Evolutionary conservation across 2,329 filamentous ascomycete species (phyloP).

Genomic region (Myriosclerotinia curreyana): DNA sequence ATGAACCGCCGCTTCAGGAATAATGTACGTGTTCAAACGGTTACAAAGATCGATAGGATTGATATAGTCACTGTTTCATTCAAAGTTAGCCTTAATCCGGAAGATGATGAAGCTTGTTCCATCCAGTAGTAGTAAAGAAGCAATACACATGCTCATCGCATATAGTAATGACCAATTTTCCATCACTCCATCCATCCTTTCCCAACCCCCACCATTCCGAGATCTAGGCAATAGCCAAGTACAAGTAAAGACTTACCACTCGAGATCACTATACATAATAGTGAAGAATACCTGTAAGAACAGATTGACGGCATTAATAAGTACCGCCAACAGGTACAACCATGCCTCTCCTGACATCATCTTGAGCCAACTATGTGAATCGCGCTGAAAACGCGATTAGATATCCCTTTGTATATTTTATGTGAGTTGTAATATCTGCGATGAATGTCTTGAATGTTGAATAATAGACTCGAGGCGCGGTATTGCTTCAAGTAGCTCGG

Average conservation of each 20-base stretch:
- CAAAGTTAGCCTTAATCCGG: constrained; percentile 5
- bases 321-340: constrained; percentile 95
- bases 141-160: constrained; percentile 9
- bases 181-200: no score
- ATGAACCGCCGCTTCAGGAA: constrained; percentile 96
- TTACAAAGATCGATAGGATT: constrained; percentile 99
- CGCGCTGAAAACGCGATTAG: constrained; percentile 24
- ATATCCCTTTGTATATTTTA: neutral
- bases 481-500: constrained; percentile 19
- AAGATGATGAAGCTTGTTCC: neutral
- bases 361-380: constrained; percentile 31
- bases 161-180: neutral
- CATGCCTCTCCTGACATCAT: constrained; percentile 97
- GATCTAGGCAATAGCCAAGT: neutral
- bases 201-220: neutral
- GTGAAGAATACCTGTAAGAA: constrained; percentile 99
- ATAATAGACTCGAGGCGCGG: constrained; percentile 4
- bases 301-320: constrained; percentile 99
- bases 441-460: neutral
- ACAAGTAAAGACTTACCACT: constrained; percentile 68
- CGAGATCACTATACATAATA: constrained; percentile 99
- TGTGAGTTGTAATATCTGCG: constrained; percentile 2
- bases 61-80: constrained; percentile 81
- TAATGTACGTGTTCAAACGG: constrained; percentile 98
- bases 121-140: neutral